Evolutionary conservation across 2,329 filamentous ascomycete species (phyloP).

Genomic region (Nemania sp.): DNA sequence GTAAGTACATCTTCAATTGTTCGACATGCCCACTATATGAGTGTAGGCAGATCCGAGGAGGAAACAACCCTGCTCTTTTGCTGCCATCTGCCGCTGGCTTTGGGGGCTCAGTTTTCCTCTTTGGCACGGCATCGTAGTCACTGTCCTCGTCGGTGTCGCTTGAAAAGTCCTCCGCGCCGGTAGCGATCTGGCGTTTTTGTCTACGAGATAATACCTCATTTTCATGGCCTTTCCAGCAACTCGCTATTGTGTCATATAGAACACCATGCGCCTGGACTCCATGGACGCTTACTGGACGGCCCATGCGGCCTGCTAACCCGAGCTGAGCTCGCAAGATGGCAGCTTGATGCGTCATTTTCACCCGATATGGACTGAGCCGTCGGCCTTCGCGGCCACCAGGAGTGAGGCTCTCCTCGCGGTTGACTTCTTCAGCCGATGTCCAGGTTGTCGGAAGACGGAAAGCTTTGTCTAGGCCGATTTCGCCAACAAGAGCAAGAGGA

Average conservation of each 20-base stretch:
- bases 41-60: constrained; percentile 88
- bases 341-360: constrained; percentile 70
- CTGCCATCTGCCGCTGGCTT: not conserved
- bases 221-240: constrained; percentile 73
- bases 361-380: constrained; percentile 67
- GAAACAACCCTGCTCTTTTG: constrained; percentile 54
- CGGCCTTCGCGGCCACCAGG: constrained; percentile 73
- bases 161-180: constrained; percentile 52
- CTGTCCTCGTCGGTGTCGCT: constrained; percentile 44
- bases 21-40: constrained; percentile 84
- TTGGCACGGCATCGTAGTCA: constrained; percentile 35
- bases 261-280: constrained; percentile 77
- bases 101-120: not conserved
- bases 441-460: constrained; percentile 71
- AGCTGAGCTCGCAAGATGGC: constrained; percentile 69
- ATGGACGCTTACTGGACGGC: constrained; percentile 68
- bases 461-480: constrained; percentile 76
- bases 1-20: constrained; percentile 75
- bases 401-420: constrained; percentile 57
- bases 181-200: constrained; percentile 55
- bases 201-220: constrained; percentile 61
- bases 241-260: constrained; percentile 65
- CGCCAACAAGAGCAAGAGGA: constrained; percentile 71
- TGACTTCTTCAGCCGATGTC: constrained; percentile 45
- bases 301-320: constrained; percentile 68